Evolutionary conservation across 2,329 filamentous ascomycete genomes (phyloP), one percentile per base, ranked within the genome.

Genomic region (Arthrobotrys iridis): DNA sequence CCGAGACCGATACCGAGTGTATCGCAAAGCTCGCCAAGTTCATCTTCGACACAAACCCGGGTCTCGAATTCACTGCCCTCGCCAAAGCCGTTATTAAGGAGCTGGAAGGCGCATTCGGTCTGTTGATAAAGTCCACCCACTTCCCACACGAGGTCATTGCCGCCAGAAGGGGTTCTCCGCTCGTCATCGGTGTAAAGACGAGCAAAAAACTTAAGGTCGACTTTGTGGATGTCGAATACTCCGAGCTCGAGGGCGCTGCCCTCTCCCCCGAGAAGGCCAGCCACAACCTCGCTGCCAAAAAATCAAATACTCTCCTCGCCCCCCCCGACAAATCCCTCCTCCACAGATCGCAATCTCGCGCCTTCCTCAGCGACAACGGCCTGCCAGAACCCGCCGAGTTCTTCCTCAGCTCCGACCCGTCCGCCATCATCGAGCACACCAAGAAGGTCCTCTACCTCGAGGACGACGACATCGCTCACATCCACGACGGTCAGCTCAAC

Each of bases 371-470:
- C 66, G 95, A 99, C 81, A 95, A 99, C 83, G 95, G 95, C 83
- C 91, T 93, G 83, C 95, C 95, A 79, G 96, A 98, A 88, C 94
- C 95, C 77, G 94, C 94, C 80, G 95, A 99, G 84, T 99, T 99
- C 87, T 99, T 98, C 89, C 89, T 99, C 79, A 99, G 95, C 72
- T 99, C 95, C 73, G 95, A 99, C 84, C 95, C 95, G 15, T 97
- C 95, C 43, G 94, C 95, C 81, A 97, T 99, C 81, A 91, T 99
- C 79, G 95, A 99, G 87, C 95, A 99, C 88, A 99, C 95, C 83
- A 99, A 99, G 89, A 99, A 98, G 88, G 95, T 99, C 78, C 90
- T 99, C 84, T 99, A 99, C 87, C 91, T 99, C 67, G 95, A 99
- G 87, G 95, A 99, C 82, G 95, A 99, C 83, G 95, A 99, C 82